Conservation (phyloP, 345 rosid species). For the Gossypium arboreum region DNA sequence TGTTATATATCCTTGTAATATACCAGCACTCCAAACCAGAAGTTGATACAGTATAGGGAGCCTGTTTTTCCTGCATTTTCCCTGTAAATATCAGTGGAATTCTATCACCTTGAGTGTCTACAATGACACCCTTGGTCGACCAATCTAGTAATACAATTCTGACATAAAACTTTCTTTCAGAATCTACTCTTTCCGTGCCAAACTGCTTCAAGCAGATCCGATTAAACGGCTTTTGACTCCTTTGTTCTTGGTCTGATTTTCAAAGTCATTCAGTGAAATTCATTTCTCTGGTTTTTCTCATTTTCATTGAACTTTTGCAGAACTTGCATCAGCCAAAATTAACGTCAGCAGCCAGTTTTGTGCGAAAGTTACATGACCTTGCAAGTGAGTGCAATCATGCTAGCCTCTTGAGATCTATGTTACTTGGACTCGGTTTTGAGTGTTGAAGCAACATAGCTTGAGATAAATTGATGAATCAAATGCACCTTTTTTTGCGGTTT, state of each 20-base stretch:
- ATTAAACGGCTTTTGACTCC: background rate
- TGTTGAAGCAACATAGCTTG: background rate
- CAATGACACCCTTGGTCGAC: background rate
- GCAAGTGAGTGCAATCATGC: conserved; percentile 38
- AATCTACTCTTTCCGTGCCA: background rate
- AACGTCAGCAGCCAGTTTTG: conserved; percentile 59
- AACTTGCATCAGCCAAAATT: conserved; percentile 35
- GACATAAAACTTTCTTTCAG: background rate
- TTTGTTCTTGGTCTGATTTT: background rate
- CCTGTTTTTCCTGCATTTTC: conserved; percentile 3
- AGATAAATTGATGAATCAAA: conserved; percentile 2
- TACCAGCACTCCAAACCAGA: background rate
- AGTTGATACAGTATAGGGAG: background rate
- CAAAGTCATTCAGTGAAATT: background rate
- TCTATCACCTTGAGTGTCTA: background rate
- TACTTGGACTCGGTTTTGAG: background rate
- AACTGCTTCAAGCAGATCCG: background rate
- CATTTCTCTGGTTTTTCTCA: background rate
- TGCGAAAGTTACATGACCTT: conserved; percentile 74
- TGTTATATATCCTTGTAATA: conserved; percentile 4
- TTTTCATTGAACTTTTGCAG: conserved; percentile 23
- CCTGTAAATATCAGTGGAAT: background rate
- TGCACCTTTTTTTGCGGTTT: background rate
- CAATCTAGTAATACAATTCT: background rate
- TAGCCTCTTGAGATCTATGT: background rate